Percentiles rank a stretch among this genome's conserved stretches.
These are phyloP conservation scores for Polygonum aviculare DNA, from an alignment of 148 eudicot genomes.

Conservation along the genomic window DNA sequence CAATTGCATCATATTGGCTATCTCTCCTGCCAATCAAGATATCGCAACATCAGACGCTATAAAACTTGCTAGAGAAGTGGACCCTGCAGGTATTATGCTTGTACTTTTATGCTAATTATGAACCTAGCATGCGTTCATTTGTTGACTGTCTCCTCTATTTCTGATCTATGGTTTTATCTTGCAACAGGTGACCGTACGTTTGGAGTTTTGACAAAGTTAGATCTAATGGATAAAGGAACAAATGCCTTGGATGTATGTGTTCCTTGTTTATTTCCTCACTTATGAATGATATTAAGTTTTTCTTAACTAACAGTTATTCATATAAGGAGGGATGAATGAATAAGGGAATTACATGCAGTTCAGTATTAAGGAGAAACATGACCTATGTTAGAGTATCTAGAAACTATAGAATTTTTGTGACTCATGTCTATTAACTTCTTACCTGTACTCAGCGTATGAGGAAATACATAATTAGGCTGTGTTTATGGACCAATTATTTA, in stretches of 20 bases:
- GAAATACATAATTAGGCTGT: not conserved
- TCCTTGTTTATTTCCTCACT: not conserved
- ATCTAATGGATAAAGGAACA: conserved; percentile 71
- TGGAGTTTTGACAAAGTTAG: conserved; percentile 68
- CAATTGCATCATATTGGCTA: conserved; percentile 74
- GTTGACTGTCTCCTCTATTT: not conserved
- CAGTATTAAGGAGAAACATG: not conserved
- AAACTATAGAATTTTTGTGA: not conserved
- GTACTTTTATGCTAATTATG: not conserved
- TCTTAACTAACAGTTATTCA: not conserved
- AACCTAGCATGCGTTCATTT: not conserved
- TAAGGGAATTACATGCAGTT: not conserved
- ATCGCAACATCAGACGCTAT: conserved; percentile 92
- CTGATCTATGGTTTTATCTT: not conserved
- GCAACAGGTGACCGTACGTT: conserved; percentile 53
- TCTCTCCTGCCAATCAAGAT: conserved; percentile 92
- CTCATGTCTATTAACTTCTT: not conserved
- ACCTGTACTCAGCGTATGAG: not conserved
- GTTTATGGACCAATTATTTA: not conserved
- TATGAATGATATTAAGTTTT: not conserved
- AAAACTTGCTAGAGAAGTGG: conserved; percentile 78
- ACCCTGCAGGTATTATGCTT: conserved; percentile 46
- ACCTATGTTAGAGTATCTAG: not conserved
- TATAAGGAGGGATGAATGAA: not conserved
- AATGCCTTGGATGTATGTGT: conserved; percentile 45